phyloP scores from a whole-genome alignment of 1,139 yeast genomes.

The Lodderomyces pseudojiufengensis region DNA sequence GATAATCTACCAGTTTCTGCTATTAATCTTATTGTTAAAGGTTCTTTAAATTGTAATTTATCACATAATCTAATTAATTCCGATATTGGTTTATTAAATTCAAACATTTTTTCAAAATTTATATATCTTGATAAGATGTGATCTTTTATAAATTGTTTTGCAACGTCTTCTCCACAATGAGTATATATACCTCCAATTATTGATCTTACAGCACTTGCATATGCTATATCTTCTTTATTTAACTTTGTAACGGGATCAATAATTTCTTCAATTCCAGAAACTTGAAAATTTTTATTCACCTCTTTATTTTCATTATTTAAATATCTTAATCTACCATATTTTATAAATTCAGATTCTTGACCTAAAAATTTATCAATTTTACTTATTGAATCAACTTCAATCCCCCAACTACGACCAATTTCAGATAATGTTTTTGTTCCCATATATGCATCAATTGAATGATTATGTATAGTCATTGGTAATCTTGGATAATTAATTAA shows the following conservation, averaged over 20 bases:
- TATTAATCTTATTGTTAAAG: constrained; percentile 69
- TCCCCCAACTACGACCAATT: constrained; percentile 82
- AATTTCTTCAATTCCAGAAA: constrained; percentile 43
- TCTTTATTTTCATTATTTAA: constrained; percentile 26
- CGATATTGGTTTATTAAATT: constrained; percentile 81
- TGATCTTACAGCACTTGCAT: constrained; percentile 63
- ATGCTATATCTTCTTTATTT: constrained; percentile 36
- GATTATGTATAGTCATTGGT: constrained; percentile 72
- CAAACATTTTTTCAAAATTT: constrained; percentile 68
- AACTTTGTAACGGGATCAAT: not conserved
- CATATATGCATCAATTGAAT: constrained; percentile 70
- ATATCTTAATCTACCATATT: constrained; percentile 61
- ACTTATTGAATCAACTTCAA: constrained; percentile 66
- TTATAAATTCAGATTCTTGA: constrained; percentile 62
- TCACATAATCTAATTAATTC: constrained; percentile 77
- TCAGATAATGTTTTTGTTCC: constrained; percentile 61
- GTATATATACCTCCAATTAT: constrained; percentile 69
- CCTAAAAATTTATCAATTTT: constrained; percentile 66
- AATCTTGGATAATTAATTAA: constrained; percentile 81
- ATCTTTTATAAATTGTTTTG: constrained; percentile 62
- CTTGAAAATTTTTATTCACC: constrained; percentile 29
- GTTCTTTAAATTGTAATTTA: constrained; percentile 71
- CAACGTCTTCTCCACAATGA: constrained; percentile 57
- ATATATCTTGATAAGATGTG: constrained; percentile 79
- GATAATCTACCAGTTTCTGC: constrained; percentile 93